These are phyloP conservation scores for Coniophora puteana DNA, from an alignment of 1,284 basidiomycete genomes.

Conservation along the genomic window DNA sequence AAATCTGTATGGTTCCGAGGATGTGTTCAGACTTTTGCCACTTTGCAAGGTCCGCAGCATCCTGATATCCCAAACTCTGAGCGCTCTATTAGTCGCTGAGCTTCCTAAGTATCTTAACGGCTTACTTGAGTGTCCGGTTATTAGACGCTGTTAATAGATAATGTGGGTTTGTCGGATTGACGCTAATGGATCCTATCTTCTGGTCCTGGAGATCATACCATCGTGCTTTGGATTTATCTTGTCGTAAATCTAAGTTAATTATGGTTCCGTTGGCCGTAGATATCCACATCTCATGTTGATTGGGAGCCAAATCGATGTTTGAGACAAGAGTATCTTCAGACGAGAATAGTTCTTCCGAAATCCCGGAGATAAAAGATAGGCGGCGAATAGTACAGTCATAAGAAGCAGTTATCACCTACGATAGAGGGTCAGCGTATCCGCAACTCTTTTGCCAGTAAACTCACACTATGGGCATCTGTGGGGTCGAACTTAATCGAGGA, in stretches of 20 bases:
- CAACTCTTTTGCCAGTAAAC: conserved; percentile 14
- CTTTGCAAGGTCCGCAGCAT: conserved; percentile 44
- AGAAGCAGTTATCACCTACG: conserved; percentile 69
- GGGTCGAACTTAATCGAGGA: conserved; percentile 74
- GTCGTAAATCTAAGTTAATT: conserved; percentile 69
- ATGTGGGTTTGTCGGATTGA: conserved; percentile 67
- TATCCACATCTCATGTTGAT: conserved; percentile 76
- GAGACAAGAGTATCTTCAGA: conserved; percentile 58
- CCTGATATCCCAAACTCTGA: conserved; percentile 74
- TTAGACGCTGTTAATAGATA: conserved; percentile 74
- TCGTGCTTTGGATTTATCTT: conserved; percentile 49
- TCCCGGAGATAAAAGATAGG: conserved; percentile 63
- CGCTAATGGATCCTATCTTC: conserved; percentile 73
- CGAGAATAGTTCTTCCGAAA: conserved; percentile 64
- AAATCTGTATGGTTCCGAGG: conserved; percentile 37
- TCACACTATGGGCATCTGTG: conserved; percentile 63
- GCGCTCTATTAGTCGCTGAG: conserved; percentile 2
- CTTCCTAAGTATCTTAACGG: neutral
- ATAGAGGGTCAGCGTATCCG: conserved; percentile 2
- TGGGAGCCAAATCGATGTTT: conserved; percentile 61
- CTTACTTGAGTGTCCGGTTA: conserved; percentile 61
- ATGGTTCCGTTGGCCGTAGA: conserved; percentile 66
- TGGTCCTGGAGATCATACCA: conserved; percentile 63
- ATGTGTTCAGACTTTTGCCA: conserved; percentile 14
- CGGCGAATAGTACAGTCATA: conserved; percentile 76